Evolutionary conservation across 2,329 filamentous ascomycete genomes (phyloP), one percentile per base, ranked within the genome.

Genomic region (Aureobasidium sp.): DNA sequence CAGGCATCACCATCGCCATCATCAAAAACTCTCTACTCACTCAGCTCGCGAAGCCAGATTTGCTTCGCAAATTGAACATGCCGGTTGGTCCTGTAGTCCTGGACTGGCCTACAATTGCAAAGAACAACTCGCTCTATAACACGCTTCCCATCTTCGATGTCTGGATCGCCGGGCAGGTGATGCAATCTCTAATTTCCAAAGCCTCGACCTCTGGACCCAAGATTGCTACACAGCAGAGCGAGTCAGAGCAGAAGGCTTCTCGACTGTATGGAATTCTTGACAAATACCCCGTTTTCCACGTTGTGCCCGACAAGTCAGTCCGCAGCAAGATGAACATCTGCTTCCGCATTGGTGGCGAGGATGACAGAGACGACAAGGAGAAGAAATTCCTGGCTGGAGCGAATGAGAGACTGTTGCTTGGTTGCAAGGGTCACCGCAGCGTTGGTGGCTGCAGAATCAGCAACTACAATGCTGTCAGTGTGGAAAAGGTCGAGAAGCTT

Each of bases 41-140:
- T 2, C 76, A 82, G 7, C 85, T 90, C 68, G 88, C 90, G 2
- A 79, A 86, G 8, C 78, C 89, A 1, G 77, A 82, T 5, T 78
- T 96, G 52, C 78, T 97, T 70, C 83, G 91, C 63, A 80, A 86
- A 63, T 82, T 97, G 11, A 85, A 84, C 22, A 78, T 96, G n/a
- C 85, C 89, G 1, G 83, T 94, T 44, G 85, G 87, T 0, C 91
- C 93, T 2, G 83, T 90, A 19, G 83, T 97, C 47, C 78, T 97
- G 52, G 84, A 90, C 66, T 97, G 93, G 71, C 87, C 91, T 65
- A 91, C 84, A 0, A 88, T 94, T 67, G 87, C 89, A 44, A 95
- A 95, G 80, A 95, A 95, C 78, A 94, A 96, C 78, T 94, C 89
- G 68, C 81, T 97, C 31, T 97, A 97, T 79, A 97, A 97, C 76